Conservation (phyloP, 352 stramenopile species). For the Globisporangium abappressorium region DNA sequence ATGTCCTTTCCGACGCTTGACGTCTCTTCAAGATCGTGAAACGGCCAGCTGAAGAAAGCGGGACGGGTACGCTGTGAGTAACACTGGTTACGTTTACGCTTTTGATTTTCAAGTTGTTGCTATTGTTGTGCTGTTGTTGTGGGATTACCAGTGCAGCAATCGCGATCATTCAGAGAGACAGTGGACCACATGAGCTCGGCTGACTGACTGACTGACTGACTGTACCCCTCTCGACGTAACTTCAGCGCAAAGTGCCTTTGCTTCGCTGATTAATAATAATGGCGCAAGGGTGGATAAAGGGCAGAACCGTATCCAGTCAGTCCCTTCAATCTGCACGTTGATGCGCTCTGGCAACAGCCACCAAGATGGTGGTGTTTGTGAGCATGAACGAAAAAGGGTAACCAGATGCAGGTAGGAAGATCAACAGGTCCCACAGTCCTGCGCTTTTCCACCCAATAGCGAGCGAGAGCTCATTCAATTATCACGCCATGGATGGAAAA, state of each 20-base stretch:
- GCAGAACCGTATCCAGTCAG: neutral
- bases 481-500: neutral
- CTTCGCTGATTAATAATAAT: neutral
- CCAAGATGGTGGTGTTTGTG: neutral
- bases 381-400: neutral
- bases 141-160: neutral
- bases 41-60: neutral
- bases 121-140: neutral
- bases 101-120: neutral
- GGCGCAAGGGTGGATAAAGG: neutral
- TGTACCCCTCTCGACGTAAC: neutral
- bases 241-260: neutral
- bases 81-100: neutral
- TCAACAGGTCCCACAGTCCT: neutral
- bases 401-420: neutral
- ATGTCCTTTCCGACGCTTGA: neutral
- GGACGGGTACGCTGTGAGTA: neutral
- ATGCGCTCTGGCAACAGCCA: neutral
- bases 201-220: neutral
- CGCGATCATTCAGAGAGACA: neutral
- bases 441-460: neutral
- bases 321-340: neutral
- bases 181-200: neutral
- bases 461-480: too few relatives aligned
- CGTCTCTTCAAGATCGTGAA: conserved; percentile 9